Evolutionary conservation across 202 grass and related monocot species (phyloP).

Genomic region (Setaria viridis): DNA sequence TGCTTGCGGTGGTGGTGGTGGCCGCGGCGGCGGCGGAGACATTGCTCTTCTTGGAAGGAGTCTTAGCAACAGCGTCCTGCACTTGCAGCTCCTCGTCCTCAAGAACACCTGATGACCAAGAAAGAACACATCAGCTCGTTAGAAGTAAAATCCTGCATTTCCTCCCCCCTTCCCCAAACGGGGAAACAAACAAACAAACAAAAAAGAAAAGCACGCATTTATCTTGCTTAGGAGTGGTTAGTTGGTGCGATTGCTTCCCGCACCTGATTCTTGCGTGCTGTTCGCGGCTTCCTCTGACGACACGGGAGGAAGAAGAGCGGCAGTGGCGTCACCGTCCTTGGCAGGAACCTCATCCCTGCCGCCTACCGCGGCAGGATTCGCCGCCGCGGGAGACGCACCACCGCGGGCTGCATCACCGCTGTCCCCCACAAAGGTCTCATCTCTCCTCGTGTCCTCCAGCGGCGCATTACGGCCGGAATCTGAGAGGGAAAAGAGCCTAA

Average conservation of each 20-base stretch:
- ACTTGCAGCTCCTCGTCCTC: constrained; percentile 49
- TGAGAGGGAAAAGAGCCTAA: not conserved
- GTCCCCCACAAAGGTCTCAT: constrained; percentile 18
- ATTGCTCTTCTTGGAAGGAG: not conserved
- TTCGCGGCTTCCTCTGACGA: constrained; percentile 39
- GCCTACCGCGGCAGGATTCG: not conserved
- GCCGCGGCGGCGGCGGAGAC: not conserved
- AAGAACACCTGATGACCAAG: constrained; percentile 38
- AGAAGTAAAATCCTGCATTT: constrained; percentile 1
- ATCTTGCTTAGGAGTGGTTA: not conserved
- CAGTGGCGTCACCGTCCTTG: constrained; percentile 11
- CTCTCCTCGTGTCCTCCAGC: constrained; percentile 25
- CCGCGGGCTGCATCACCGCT: not conserved
- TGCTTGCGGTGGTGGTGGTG: not conserved
- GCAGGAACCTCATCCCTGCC: constrained; percentile 21
- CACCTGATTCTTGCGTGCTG: constrained; percentile 53
- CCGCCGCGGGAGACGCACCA: not conserved
- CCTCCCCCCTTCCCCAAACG: not conserved
- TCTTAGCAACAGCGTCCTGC: not conserved
- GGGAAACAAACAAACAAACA: not conserved
- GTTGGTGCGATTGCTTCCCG: not conserved
- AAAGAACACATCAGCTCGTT: constrained; percentile 3
- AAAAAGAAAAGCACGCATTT: not conserved
- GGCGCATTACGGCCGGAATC: constrained; percentile 47
- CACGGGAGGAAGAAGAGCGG: constrained; percentile 40